phyloP scores from a whole-genome alignment of 371 early-diverging fungal genomes.

The Mortierella sp. region DNA sequence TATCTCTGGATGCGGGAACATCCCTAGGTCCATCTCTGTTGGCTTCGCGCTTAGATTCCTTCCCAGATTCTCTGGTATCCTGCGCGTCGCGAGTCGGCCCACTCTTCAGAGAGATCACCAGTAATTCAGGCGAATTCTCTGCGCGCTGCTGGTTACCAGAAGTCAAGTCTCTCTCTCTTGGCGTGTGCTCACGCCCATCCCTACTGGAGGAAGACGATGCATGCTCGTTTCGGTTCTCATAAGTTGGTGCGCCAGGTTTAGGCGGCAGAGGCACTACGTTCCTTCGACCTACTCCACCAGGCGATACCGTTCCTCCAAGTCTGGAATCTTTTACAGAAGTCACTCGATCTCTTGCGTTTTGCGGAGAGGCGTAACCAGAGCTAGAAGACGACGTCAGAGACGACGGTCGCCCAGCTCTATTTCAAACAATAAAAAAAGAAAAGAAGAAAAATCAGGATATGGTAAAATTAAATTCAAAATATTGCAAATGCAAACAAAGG shows the following conservation, averaged over 20 bases:
- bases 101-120: slow-evolving; percentile 40
- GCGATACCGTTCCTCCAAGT: slow-evolving; percentile 24
- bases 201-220: slow-evolving; percentile 9
- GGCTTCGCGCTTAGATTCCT: slow-evolving; percentile 17
- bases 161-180: slow-evolving; percentile 16
- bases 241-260: slow-evolving; percentile 33
- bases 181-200: slow-evolving; percentile 19
- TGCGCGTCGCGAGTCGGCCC: slow-evolving; percentile 18
- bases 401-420: not conserved
- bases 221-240: slow-evolving; percentile 23
- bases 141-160: slow-evolving; percentile 2
- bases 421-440: not conserved
- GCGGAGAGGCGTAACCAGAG: not conserved
- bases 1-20: not conserved
- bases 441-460: no score
- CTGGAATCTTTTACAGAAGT: slow-evolving; percentile 26
- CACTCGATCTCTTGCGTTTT: slow-evolving; percentile 20
- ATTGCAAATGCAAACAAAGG: not conserved
- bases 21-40: slow-evolving; percentile 20
- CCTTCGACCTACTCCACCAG: slow-evolving; percentile 22
- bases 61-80: slow-evolving; percentile 19
- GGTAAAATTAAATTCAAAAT: no score
- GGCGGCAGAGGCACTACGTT: slow-evolving; percentile 43
- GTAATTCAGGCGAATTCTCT: slow-evolving; percentile 23
- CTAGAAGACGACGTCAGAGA: not conserved